phyloP scores from a whole-genome alignment of 1,284 basidiomycete species.

The Termitomyces sp. region DNA sequence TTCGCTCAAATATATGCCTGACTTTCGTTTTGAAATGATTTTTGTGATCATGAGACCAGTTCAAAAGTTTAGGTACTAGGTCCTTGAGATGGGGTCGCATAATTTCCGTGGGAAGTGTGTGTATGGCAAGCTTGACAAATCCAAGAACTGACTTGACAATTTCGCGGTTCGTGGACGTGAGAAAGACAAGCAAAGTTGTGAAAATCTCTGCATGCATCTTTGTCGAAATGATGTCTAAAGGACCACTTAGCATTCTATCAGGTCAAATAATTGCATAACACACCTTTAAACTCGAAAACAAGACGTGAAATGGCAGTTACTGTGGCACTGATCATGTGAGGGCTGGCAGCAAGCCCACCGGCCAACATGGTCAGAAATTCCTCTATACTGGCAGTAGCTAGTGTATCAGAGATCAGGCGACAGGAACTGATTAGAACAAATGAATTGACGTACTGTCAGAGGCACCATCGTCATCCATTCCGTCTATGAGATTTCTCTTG shows the following conservation, averaged over 20 bases:
- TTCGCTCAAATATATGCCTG: constrained; percentile 93
- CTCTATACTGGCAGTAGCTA: constrained; percentile 76
- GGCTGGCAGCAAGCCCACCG: constrained; percentile 88
- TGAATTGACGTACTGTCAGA: constrained; percentile 47
- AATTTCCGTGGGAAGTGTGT: constrained; percentile 71
- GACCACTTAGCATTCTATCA: neutral
- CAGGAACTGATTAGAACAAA: neutral
- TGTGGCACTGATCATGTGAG: constrained; percentile 98
- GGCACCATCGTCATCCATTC: constrained; percentile 69
- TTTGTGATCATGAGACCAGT: constrained; percentile 96
- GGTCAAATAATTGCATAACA: neutral
- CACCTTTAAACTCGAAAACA: constrained; percentile 95
- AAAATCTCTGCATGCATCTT: constrained; percentile 86
- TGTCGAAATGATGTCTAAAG: constrained; percentile 62
- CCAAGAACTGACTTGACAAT: constrained; percentile 97
- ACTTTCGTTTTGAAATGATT: constrained; percentile 99
- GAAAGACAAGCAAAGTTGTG: constrained; percentile 84
- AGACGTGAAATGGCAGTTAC: constrained; percentile 92
- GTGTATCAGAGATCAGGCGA: constrained; percentile 7
- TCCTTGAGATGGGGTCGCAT: constrained; percentile 72
- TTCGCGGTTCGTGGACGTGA: constrained; percentile 91
- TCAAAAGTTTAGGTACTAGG: constrained; percentile 82
- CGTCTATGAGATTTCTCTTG: constrained; percentile 72
- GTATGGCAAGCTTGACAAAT: constrained; percentile 91
- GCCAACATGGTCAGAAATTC: constrained; percentile 98